Base-by-base conservation (phyloP, 1,139 yeast species). In the Yamadazyma triangularis region DNA sequence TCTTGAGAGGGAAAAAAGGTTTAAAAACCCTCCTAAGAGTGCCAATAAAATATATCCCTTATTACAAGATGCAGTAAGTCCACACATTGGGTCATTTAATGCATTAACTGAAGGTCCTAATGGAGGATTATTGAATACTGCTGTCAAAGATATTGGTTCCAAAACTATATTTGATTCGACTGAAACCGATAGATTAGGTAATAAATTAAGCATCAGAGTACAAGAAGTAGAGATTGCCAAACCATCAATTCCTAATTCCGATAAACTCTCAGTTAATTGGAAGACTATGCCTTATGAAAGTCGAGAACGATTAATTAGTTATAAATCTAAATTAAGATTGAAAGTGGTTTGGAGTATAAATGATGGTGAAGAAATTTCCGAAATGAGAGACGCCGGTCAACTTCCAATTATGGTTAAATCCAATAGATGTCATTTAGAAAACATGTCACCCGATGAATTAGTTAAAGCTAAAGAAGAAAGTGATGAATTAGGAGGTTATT, bases 401-500 rank as follows among this genome's bases (percentile, higher is more conserved):
- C 66, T 91, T 25, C 99, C 99, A 20, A 65, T 89, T 43, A 93
- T 91, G 98, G 64, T 91, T 44, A 77, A 80, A 48, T 73, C 93
- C 27, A 88, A 89, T 57, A 73, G 95, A 60, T 91, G 99, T 58
- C 96, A 91, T 56, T 69, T 91, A 43, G 84, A 86, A 51, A 80
- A 79, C 35, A 53, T 87, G 58, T 73, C 93, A 1, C 97, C 98
- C 13, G 70, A 76, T 24, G 86, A 88, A 47, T 67, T 93, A 44
- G 93, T 91, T 11, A 62, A 71, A 15, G 71, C 68, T 36, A 82
- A 82, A 53, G 99, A 91, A 61, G 98, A 93, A 58, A 74, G 88
- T 26, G 98, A 93, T 56, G 99, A 91, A 57, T 65, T 88, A 40
- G 98, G 99, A 40, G 99, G 98, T 22, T 91, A 91, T 58, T 91